These are phyloP conservation scores for Neofusicoccum kwambonambiense DNA, from an alignment of 2,329 filamentous ascomycete genomes.

Conservation along the genomic window DNA sequence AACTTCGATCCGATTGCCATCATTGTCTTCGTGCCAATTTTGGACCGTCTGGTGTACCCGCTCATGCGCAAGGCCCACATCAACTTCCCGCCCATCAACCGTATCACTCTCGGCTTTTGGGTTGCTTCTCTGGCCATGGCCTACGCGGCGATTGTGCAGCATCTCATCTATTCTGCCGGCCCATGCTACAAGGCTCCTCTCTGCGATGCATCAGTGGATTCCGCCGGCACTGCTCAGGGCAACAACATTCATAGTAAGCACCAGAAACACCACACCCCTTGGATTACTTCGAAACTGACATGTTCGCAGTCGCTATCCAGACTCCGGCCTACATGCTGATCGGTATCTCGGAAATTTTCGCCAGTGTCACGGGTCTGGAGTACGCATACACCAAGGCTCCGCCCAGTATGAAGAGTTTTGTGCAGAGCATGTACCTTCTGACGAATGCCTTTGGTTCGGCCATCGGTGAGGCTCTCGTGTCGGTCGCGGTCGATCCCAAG, in stretches of 20 bases:
- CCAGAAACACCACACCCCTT: no score
- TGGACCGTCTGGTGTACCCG: constrained; percentile 45
- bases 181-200: constrained; percentile 47
- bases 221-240: constrained; percentile 29
- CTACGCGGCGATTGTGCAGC: constrained; percentile 58
- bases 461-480: constrained; percentile 62
- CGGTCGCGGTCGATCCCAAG: constrained; percentile 61
- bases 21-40: constrained; percentile 47
- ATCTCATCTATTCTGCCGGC: constrained; percentile 52
- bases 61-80: constrained; percentile 42
- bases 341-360: constrained; percentile 49
- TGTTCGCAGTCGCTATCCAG: constrained; percentile 37
- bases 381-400: constrained; percentile 51
- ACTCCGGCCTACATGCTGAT: constrained; percentile 50
- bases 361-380: constrained; percentile 48
- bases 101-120: constrained; percentile 54
- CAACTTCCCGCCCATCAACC: constrained; percentile 52
- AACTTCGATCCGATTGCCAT: constrained; percentile 49
- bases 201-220: constrained; percentile 31
- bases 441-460: constrained; percentile 61
- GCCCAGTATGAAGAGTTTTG: constrained; percentile 48
- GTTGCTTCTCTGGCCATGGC: constrained; percentile 52
- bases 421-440: constrained; percentile 57
- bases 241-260: constrained; percentile 40
- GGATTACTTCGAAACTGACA: not conserved